These are phyloP conservation scores for Trichoderma erinaceum DNA, from an alignment of 495 filamentous ascomycete genomes.

Conservation along the genomic window DNA sequence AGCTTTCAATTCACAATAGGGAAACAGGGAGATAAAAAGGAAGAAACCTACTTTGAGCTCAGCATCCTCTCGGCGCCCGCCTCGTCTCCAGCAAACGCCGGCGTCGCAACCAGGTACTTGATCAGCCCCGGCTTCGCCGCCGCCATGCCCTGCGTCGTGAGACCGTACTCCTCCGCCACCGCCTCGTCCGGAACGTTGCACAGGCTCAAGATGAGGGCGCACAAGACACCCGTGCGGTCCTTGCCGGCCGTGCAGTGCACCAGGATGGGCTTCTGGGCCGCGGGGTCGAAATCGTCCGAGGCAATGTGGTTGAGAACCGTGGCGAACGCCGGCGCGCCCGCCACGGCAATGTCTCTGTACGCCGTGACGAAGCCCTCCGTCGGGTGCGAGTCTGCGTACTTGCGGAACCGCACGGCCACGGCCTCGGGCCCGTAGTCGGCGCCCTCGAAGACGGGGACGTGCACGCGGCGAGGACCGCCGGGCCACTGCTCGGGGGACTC, in stretches of 20 bases:
- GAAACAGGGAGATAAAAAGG: background rate
- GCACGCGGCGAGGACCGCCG: constrained; percentile 45
- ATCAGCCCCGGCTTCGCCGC: constrained; percentile 39
- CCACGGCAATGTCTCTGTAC: constrained; percentile 45
- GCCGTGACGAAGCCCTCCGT: constrained; percentile 47
- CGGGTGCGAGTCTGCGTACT: constrained; percentile 31
- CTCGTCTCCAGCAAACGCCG: constrained; percentile 37
- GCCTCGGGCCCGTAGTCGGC: constrained; percentile 51
- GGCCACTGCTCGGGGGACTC: constrained; percentile 34
- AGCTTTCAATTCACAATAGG: constrained; percentile 2
- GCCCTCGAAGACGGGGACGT: constrained; percentile 53
- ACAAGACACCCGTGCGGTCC: constrained; percentile 55
- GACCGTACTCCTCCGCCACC: constrained; percentile 57
- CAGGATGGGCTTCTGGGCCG: constrained; percentile 28
- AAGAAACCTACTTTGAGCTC: constrained; percentile 37
- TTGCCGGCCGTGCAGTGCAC: constrained; percentile 35
- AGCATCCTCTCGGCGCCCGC: constrained; percentile 46
- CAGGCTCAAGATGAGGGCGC: constrained; percentile 52
- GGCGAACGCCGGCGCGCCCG: constrained; percentile 31
- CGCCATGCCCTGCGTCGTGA: constrained; percentile 51
- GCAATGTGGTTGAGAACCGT: constrained; percentile 41
- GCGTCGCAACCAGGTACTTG: constrained; percentile 35
- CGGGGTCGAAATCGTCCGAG: constrained; percentile 21
- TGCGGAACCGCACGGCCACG: constrained; percentile 40
- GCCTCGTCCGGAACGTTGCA: constrained; percentile 49